phyloP scores from a whole-genome alignment of 352 stramenopile genomes.

The Pythium graminicola region DNA sequence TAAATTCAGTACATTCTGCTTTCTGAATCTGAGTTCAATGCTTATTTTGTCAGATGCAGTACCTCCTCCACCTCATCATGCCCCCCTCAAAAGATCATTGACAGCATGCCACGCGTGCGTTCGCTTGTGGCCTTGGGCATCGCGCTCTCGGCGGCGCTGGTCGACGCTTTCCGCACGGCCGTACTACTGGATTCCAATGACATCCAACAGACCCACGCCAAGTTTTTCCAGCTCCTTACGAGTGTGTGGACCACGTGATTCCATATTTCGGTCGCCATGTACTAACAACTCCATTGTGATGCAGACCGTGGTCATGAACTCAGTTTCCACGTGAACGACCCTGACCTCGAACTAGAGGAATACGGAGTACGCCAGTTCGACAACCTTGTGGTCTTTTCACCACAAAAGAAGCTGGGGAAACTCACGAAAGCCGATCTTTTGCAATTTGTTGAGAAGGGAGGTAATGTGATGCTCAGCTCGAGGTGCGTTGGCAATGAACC shows the following conservation, averaged over 20 bases:
- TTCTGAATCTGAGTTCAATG: too few relatives aligned
- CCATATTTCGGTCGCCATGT: not conserved
- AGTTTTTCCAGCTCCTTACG: conserved; percentile 65
- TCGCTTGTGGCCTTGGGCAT: conserved; percentile 10
- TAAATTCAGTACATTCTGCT: not conserved
- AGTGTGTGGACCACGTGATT: conserved; percentile 23
- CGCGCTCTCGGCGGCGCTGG: conserved; percentile 18
- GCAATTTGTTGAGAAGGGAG: conserved; percentile 81
- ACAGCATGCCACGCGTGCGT: conserved; percentile 28
- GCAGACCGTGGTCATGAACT: conserved; percentile 61
- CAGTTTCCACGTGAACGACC: conserved; percentile 47
- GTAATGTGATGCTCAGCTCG: conserved; percentile 73
- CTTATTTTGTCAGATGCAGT: conserved; percentile 6
- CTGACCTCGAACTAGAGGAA: conserved; percentile 53
- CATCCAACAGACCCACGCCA: conserved; percentile 59
- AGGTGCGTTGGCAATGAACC: too few relatives aligned
- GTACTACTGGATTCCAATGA: conserved; percentile 57
- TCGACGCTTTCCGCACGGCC: conserved; percentile 46
- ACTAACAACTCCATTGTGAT: not conserved
- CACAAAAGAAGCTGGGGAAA: conserved; percentile 66
- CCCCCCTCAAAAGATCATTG: conserved; percentile 25
- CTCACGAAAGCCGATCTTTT: conserved; percentile 66
- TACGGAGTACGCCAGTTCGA: conserved; percentile 87
- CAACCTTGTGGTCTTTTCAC: conserved; percentile 87
- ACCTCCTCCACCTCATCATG: not conserved